Conservation (phyloP, 129 eudicot genomes). For the Flaveria ramosissima region DNA sequence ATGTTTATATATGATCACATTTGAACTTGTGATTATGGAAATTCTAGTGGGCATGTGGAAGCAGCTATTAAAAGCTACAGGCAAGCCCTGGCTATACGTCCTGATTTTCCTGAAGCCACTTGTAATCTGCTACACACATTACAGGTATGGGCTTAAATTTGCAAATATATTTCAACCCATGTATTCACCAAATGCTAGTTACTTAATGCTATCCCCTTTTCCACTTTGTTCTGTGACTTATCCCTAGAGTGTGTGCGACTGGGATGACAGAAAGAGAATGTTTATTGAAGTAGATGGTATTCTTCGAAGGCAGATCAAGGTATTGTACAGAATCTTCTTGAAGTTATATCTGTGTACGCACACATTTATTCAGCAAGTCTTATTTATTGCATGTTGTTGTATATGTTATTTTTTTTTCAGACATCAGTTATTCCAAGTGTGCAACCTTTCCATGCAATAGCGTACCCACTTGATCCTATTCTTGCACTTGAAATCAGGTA, state of each 20-base stretch:
- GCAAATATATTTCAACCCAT: slow-evolving; percentile 35
- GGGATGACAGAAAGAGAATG: slow-evolving; percentile 89
- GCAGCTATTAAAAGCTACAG: slow-evolving; percentile 86
- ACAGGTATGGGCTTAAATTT: slow-evolving; percentile 59
- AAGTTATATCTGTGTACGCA: background rate
- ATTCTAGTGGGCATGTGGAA: slow-evolving; percentile 74
- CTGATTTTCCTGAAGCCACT: slow-evolving; percentile 95
- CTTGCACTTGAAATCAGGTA: slow-evolving; percentile 97
- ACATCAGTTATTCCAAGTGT: slow-evolving; percentile 95
- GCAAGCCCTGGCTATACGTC: slow-evolving; percentile 78
- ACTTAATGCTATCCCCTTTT: background rate
- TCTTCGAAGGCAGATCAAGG: slow-evolving; percentile 90
- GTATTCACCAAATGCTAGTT: background rate
- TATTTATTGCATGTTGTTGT: background rate
- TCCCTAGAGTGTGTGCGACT: slow-evolving; percentile 82
- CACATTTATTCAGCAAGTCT: background rate
- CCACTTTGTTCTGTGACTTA: background rate
- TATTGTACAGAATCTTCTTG: slow-evolving; percentile 24
- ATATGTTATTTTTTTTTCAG: slow-evolving; percentile 35
- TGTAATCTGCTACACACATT: slow-evolving; percentile 93
- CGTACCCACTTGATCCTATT: slow-evolving; percentile 95
- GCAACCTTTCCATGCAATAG: slow-evolving; percentile 98
- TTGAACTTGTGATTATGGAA: slow-evolving; percentile 11
- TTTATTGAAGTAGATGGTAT: slow-evolving; percentile 83
- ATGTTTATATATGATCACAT: background rate